phyloP scores from a whole-genome alignment of 371 early-diverging fungal species.

The Mortierella sp. region DNA sequence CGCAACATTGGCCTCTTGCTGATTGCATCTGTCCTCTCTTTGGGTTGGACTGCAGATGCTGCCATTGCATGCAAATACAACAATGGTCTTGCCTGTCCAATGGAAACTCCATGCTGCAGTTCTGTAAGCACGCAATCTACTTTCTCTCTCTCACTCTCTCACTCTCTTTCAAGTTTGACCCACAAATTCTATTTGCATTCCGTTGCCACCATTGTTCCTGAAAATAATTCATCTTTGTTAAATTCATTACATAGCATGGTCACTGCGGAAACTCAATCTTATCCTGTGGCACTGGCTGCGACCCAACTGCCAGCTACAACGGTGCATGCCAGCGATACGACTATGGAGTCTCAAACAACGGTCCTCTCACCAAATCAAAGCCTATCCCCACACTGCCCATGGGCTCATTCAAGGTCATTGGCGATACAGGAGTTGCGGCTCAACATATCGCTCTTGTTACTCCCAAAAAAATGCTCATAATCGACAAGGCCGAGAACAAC shows the following conservation, averaged over 20 bases:
- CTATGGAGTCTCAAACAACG: background rate
- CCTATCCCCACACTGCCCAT: constrained; percentile 38
- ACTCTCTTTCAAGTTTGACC: background rate
- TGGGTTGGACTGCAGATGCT: constrained; percentile 27
- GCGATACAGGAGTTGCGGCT: constrained; percentile 46
- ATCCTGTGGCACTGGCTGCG: constrained; percentile 42
- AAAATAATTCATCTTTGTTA: background rate
- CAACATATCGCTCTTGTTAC: constrained; percentile 53
- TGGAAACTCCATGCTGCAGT: constrained; percentile 49
- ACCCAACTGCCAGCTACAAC: constrained; percentile 34
- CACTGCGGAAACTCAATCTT: constrained; percentile 50
- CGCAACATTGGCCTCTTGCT: constrained; percentile 32
- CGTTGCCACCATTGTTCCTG: background rate
- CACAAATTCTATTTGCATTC: background rate
- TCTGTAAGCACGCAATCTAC: constrained; percentile 26
- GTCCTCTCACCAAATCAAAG: background rate
- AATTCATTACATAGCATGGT: constrained; percentile 29
- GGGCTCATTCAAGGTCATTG: constrained; percentile 47
- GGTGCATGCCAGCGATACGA: constrained; percentile 30
- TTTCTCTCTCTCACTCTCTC: background rate
- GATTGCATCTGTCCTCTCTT: constrained; percentile 26
- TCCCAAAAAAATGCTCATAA: constrained; percentile 53
- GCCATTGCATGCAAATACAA: constrained; percentile 40
- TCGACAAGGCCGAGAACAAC: constrained; percentile 55
- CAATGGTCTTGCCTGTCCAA: constrained; percentile 41